Conservation (phyloP, 1,139 yeast genomes). For the Candida pseudocylindracea region DNA sequence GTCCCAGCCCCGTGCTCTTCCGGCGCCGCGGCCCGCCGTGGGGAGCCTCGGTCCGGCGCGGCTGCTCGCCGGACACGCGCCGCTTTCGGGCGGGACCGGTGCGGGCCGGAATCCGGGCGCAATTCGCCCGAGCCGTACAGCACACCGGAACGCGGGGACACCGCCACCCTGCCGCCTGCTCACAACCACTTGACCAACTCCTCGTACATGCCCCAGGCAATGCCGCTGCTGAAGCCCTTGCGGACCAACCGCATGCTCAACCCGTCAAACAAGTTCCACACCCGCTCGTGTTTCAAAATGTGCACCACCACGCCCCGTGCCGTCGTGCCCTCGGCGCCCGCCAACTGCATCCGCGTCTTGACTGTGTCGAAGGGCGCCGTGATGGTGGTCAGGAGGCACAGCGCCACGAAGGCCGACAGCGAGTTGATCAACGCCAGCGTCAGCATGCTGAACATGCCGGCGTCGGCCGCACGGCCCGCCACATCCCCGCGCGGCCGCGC, state of each 20-base stretch:
- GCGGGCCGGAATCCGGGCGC: too few relatives aligned
- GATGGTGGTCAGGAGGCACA: slow-evolving; percentile 58
- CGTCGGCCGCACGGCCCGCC: slow-evolving; percentile 4
- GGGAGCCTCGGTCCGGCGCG: too few relatives aligned
- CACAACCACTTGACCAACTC: slow-evolving; percentile 32
- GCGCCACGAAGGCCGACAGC: slow-evolving; percentile 49
- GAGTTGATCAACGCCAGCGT: slow-evolving; percentile 40
- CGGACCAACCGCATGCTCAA: slow-evolving; percentile 59
- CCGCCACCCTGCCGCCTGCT: background rate
- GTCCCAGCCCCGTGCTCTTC: too few relatives aligned
- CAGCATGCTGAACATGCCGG: slow-evolving; percentile 4
- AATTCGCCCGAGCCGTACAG: too few relatives aligned
- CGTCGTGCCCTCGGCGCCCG: slow-evolving; percentile 6
- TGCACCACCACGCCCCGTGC: slow-evolving; percentile 12
- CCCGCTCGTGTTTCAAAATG: slow-evolving; percentile 31
- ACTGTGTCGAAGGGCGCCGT: slow-evolving; percentile 95
- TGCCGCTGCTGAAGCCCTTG: slow-evolving; percentile 82
- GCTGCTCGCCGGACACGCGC: too few relatives aligned
- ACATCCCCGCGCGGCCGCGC: slow-evolving; percentile 6
- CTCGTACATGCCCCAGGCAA: slow-evolving; percentile 93
- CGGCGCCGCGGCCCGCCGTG: too few relatives aligned
- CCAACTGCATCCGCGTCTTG: slow-evolving; percentile 72
- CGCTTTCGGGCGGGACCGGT: too few relatives aligned
- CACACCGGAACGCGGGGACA: too few relatives aligned
- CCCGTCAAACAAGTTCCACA: slow-evolving; percentile 55